Evolutionary conservation across 2,329 filamentous ascomycete genomes (phyloP).

Genomic region (Penicillium crustosum): DNA sequence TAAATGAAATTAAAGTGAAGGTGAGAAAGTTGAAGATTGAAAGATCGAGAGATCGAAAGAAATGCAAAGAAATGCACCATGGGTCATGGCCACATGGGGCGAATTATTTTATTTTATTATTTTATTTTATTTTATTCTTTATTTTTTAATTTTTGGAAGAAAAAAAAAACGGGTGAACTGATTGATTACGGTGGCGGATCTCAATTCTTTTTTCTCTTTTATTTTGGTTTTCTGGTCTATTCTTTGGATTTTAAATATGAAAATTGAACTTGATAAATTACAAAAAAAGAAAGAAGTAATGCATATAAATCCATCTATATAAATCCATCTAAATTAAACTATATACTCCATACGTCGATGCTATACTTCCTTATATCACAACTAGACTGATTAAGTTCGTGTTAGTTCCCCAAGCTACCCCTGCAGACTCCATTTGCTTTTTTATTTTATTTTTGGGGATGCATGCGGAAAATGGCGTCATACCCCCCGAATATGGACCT

Average conservation of each 20-base stretch:
- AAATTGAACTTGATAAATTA: not conserved
- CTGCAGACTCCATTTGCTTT: slow-evolving; percentile 19
- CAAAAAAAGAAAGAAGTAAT: not conserved
- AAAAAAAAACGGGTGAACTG: not conserved
- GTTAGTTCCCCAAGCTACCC: slow-evolving; percentile 23
- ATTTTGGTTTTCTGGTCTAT: no score
- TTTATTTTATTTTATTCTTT: no score
- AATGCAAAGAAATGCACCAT: not conserved
- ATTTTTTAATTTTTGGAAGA: not conserved
- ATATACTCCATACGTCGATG: not conserved
- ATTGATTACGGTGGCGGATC: slow-evolving; percentile 10
- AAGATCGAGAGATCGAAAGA: not conserved
- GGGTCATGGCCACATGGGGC: slow-evolving; percentile 16
- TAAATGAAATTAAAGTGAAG: not conserved
- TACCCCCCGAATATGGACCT: not conserved
- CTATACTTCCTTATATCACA: not conserved
- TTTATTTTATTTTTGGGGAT: slow-evolving; percentile 4
- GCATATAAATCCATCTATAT: not conserved
- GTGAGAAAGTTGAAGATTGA: not conserved
- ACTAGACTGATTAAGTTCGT: slow-evolving; percentile 15
- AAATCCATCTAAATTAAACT: not conserved
- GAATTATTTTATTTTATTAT: not conserved
- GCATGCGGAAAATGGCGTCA: slow-evolving; percentile 21
- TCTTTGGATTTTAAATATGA: not conserved
- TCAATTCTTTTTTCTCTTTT: not conserved